phyloP scores from a whole-genome alignment of 1,284 basidiomycete species.

The Xerocomus amazonicus region DNA sequence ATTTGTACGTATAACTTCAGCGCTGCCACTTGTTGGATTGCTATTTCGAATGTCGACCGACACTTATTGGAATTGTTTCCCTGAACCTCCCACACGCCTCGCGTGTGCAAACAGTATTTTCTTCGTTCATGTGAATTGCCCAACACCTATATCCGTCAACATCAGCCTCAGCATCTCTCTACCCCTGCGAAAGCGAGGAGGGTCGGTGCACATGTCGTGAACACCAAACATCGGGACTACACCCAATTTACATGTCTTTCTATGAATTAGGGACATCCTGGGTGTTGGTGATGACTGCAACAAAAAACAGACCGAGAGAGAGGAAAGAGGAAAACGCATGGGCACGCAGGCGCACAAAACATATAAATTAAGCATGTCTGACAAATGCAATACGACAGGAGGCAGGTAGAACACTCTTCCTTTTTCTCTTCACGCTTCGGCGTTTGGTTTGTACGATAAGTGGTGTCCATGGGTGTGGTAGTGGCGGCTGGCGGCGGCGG shows the following conservation, averaged over 20 bases:
- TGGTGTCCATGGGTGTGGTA: not conserved
- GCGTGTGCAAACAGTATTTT: no score
- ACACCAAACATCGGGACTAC: not conserved
- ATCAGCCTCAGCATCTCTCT: not conserved
- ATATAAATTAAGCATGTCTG: not conserved
- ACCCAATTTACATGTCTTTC: not conserved
- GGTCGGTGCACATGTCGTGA: not conserved
- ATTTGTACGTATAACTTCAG: not conserved
- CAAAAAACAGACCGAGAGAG: not conserved
- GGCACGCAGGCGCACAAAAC: not conserved
- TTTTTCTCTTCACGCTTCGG: not conserved
- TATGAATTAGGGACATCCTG: not conserved
- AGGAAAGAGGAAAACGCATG: not conserved
- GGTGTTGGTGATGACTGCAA: not conserved
- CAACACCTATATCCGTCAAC: no score
- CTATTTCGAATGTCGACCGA: no score
- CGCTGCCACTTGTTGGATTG: no score
- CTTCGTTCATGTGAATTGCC: no score
- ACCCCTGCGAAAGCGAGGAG: no score
- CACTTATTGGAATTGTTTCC: no score
- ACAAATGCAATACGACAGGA: conserved; percentile 5
- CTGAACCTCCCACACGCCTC: no score
- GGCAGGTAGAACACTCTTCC: not conserved
- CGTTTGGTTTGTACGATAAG: not conserved
- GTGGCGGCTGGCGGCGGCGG: not conserved